Evolutionary conservation across 768 basidiomycete species (phyloP).

Genomic region (Clavaria fumosa): DNA sequence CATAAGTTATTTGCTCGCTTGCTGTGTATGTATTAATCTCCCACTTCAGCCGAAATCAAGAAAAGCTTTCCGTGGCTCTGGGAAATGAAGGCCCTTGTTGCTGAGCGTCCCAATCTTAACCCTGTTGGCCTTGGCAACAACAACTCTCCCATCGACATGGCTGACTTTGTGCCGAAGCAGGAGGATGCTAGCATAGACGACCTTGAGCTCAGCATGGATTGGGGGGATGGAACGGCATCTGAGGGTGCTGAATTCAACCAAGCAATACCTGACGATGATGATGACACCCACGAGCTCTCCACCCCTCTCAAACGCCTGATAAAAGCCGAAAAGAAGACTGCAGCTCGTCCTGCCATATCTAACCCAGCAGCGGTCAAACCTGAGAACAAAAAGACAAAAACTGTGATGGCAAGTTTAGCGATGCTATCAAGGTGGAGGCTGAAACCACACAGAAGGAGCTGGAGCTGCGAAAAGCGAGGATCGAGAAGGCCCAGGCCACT

Average conservation of each 20-base stretch:
- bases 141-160: neutral
- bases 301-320: neutral
- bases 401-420: constrained; percentile 3
- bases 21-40: neutral
- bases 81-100: constrained; percentile 9
- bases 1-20: neutral
- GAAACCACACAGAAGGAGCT: constrained; percentile 9
- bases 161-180: neutral
- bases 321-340: constrained; percentile 7
- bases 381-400: constrained; percentile 2
- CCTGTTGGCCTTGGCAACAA: neutral
- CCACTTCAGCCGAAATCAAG: constrained; percentile 4
- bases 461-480: constrained; percentile 6
- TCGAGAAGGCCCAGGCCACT: constrained; percentile 2
- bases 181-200: neutral
- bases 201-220: neutral
- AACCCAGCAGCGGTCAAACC: constrained; percentile 1
- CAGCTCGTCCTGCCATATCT: constrained; percentile 7
- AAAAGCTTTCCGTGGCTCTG: constrained; percentile 4
- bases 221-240: neutral
- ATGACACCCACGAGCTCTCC: neutral
- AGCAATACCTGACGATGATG: neutral
- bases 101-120: constrained; percentile 8
- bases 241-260: neutral
- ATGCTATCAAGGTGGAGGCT: constrained; percentile 8